A percentile compares a stretch with the other conserved stretches of the same genome.
Conservation (phyloP, 306 rosid species). For the Boehmeria nivea region DNA sequence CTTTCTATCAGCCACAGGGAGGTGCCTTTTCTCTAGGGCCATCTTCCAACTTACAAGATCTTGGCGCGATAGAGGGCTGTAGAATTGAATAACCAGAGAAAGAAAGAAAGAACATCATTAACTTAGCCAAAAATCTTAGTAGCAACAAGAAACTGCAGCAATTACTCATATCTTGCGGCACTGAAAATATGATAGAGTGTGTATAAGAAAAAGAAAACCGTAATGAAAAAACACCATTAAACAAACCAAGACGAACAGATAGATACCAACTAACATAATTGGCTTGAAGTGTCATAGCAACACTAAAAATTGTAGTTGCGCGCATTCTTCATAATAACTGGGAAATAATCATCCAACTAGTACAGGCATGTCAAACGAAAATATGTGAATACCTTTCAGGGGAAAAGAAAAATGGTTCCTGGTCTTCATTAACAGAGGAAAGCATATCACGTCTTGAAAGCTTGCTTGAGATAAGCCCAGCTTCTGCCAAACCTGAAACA, state of each 20-base stretch:
- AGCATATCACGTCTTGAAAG: constrained; percentile 71
- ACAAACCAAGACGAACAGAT: background rate
- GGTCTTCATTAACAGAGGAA: constrained; percentile 55
- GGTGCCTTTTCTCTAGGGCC: constrained; percentile 83
- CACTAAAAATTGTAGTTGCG: background rate
- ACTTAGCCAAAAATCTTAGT: constrained; percentile 15
- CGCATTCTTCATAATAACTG: background rate
- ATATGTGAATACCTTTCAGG: constrained; percentile 57
- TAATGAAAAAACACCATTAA: background rate
- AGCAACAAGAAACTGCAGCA: constrained; percentile 17
- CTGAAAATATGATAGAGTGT: background rate
- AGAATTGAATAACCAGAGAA: constrained; percentile 21
- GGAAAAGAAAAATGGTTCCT: constrained; percentile 56
- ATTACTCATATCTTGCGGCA: constrained; percentile 12
- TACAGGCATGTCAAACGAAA: background rate
- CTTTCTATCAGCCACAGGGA: constrained; percentile 92
- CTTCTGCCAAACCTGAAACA: constrained; percentile 93
- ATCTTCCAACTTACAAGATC: constrained; percentile 98
- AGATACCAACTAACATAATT: background rate
- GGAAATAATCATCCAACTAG: background rate
- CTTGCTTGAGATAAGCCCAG: constrained; percentile 92
- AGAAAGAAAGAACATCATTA: constrained; percentile 8
- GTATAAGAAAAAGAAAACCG: constrained; percentile 1
- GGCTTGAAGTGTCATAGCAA: background rate
- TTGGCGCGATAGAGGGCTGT: constrained; percentile 91